Evolutionary conservation across 2,329 filamentous ascomycete species (phyloP).

Genomic region (Beauveria scarabaeidicola): DNA sequence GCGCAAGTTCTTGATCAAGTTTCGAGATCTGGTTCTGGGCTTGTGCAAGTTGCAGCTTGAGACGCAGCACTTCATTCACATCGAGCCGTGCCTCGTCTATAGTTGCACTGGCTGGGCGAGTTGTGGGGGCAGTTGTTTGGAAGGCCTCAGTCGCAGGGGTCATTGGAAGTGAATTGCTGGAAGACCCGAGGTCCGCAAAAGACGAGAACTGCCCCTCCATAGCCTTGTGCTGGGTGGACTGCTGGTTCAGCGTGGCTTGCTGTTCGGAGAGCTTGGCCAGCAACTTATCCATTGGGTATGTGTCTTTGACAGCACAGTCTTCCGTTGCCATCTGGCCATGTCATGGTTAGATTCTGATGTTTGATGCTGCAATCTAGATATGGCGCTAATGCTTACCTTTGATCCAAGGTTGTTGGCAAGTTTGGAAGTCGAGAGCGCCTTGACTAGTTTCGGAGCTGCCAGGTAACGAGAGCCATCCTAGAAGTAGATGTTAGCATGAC

Average conservation of each 20-base stretch:
- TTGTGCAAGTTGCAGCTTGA: slow-evolving; percentile 63
- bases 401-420: slow-evolving; percentile 44
- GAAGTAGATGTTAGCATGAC: slow-evolving; percentile 14
- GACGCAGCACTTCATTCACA: slow-evolving; percentile 53
- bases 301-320: slow-evolving; percentile 20
- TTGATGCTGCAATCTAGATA: not conserved
- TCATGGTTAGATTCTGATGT: not conserved
- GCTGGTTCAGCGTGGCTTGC: slow-evolving; percentile 49
- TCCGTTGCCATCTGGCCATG: slow-evolving; percentile 16
- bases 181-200: slow-evolving; percentile 39
- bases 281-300: slow-evolving; percentile 60
- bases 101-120: slow-evolving; percentile 43
- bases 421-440: slow-evolving; percentile 43
- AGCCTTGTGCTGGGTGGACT: slow-evolving; percentile 41
- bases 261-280: slow-evolving; percentile 68
- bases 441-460: slow-evolving; percentile 33
- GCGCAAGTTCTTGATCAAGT: slow-evolving; percentile 62
- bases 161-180: slow-evolving; percentile 52
- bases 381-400: slow-evolving; percentile 35
- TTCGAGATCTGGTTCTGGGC: slow-evolving; percentile 62
- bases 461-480: slow-evolving; percentile 17
- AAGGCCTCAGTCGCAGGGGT: slow-evolving; percentile 53
- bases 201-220: slow-evolving; percentile 26
- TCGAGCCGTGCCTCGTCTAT: slow-evolving; percentile 33
- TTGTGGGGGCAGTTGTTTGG: slow-evolving; percentile 38